phyloP scores from a whole-genome alignment of 805 yeast species.

The Candida chauliodis region DNA sequence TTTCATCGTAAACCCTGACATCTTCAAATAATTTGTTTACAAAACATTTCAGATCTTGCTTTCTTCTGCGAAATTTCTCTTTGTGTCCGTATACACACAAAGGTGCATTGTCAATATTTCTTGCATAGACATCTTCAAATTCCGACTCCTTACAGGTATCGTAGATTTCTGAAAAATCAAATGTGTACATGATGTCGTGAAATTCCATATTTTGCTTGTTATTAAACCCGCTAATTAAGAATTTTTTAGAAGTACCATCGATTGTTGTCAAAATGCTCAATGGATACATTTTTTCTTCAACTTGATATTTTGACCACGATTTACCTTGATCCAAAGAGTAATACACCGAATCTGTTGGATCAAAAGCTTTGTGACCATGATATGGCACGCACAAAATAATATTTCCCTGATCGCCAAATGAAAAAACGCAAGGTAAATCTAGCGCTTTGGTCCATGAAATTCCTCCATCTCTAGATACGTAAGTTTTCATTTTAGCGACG shows the following conservation, averaged over 20 bases:
- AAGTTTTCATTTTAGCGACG: conserved; percentile 40
- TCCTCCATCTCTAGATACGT: conserved; percentile 75
- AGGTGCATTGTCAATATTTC: conserved; percentile 34
- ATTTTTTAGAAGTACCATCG: conserved; percentile 66
- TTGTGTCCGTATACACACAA: conserved; percentile 67
- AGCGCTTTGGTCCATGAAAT: conserved; percentile 59
- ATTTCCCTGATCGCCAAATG: conserved; percentile 79
- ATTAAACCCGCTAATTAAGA: conserved; percentile 47
- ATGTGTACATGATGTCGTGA: conserved; percentile 24
- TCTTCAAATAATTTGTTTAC: conserved; percentile 47
- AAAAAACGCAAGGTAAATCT: conserved; percentile 49
- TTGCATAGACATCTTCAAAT: conserved; percentile 62
- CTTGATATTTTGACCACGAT: conserved; percentile 52
- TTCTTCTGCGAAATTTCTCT: conserved; percentile 63
- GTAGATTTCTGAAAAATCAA: conserved; percentile 61
- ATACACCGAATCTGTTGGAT: conserved; percentile 24
- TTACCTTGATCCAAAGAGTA: conserved; percentile 75
- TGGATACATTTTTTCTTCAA: conserved; percentile 45
- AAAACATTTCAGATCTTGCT: conserved; percentile 61
- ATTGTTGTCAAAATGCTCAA: conserved; percentile 49
- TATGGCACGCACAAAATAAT: conserved; percentile 59
- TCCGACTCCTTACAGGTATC: conserved; percentile 46
- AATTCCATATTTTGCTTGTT: conserved; percentile 10
- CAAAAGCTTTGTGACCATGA: conserved; percentile 14
- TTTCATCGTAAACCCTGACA: conserved; percentile 44